Percentiles rank a stretch among this genome's conserved stretches.
These are phyloP conservation scores for Sporothrix schenckii DNA, from an alignment of 2,329 filamentous ascomycete species.

Conservation along the genomic window DNA sequence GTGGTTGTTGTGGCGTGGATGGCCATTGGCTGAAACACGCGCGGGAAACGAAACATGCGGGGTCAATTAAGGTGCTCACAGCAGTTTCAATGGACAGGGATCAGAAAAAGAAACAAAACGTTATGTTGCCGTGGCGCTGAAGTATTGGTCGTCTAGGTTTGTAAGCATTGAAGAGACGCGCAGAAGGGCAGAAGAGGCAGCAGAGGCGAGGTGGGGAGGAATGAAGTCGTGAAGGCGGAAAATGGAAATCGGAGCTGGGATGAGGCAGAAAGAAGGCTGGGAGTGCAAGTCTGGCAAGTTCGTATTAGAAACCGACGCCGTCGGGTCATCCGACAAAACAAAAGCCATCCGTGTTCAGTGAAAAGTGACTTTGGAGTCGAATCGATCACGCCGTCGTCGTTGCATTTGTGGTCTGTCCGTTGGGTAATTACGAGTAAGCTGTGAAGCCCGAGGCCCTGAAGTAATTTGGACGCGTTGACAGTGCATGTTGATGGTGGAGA, in stretches of 20 bases:
- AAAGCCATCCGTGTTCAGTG: neutral
- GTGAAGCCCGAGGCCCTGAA: neutral
- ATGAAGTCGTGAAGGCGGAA: no score
- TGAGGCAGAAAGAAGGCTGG: no score
- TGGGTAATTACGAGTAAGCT: neutral
- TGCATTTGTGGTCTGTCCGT: neutral
- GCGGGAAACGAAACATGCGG: no score
- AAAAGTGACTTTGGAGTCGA: neutral
- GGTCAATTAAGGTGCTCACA: neutral
- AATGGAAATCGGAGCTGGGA: no score
- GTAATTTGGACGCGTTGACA: no score
- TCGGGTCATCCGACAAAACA: neutral
- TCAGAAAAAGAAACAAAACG: neutral
- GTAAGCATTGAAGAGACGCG: conserved; percentile 12
- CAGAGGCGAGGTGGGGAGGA: neutral
- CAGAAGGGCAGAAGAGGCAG: neutral
- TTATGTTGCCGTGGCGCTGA: neutral
- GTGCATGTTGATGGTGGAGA: no score
- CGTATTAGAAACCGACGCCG: neutral
- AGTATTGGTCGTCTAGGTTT: neutral
- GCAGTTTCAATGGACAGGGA: neutral
- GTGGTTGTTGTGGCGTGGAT: no score
- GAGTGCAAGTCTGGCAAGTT: no score
- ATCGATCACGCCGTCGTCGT: neutral
- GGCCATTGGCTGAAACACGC: no score